Conservation (phyloP, 73 alveolate genomes). For the Stentor coeruleus region DNA sequence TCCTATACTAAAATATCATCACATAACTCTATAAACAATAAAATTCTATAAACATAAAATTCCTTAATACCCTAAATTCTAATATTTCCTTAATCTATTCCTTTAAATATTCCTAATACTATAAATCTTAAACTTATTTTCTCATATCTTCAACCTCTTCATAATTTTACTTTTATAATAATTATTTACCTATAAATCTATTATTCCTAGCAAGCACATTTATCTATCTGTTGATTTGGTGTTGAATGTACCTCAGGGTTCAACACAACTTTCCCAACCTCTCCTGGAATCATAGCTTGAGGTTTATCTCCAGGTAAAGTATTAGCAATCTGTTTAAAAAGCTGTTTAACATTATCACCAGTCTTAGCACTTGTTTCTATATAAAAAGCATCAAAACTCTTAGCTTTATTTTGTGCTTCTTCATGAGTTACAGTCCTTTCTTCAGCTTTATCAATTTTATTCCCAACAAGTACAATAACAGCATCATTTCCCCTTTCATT, state of each 20-base stretch:
- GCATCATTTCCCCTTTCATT: slow-evolving; percentile 78
- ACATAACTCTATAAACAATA: too few relatives aligned
- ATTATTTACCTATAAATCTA: too few relatives aligned
- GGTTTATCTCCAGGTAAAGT: slow-evolving; percentile 48
- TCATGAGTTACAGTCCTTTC: slow-evolving; percentile 48
- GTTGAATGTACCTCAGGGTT: not conserved
- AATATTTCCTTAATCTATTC: too few relatives aligned
- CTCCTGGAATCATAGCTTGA: not conserved
- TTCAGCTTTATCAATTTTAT: slow-evolving; percentile 67
- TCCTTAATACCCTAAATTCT: too few relatives aligned
- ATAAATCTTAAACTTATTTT: too few relatives aligned
- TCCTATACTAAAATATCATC: too few relatives aligned
- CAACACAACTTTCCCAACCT: not conserved
- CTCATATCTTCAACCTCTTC: too few relatives aligned
- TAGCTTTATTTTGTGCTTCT: slow-evolving; percentile 67
- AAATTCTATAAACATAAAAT: too few relatives aligned
- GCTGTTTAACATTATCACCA: slow-evolving; percentile 65
- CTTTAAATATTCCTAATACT: too few relatives aligned
- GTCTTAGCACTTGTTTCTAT: slow-evolving; percentile 79
- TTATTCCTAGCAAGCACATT: not conserved
- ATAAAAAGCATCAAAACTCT: slow-evolving; percentile 70
- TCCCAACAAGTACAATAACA: slow-evolving; percentile 74
- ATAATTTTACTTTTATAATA: too few relatives aligned
- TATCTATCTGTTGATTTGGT: not conserved
- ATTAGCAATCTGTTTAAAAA: slow-evolving; percentile 66